Conservation (phyloP, 371 early-diverging fungal genomes). For the Sporodiniella umbellata region DNA sequence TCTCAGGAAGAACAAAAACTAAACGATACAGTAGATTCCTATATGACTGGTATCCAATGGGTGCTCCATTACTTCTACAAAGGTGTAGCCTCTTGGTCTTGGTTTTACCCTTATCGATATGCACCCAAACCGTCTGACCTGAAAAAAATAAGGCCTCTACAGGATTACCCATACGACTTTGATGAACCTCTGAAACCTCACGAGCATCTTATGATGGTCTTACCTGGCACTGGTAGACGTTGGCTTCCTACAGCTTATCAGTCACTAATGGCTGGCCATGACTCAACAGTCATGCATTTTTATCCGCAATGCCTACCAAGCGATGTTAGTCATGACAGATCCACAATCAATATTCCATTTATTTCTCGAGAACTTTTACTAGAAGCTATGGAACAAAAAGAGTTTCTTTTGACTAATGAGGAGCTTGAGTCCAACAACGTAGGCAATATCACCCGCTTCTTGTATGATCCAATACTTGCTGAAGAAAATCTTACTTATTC, state of each 20-base stretch:
- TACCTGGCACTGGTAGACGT: slow-evolving; percentile 83
- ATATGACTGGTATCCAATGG: slow-evolving; percentile 96
- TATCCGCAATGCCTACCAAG: slow-evolving; percentile 90
- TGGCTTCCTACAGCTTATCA: slow-evolving; percentile 81
- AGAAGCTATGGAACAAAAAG: slow-evolving; percentile 70
- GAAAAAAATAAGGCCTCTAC: slow-evolving; percentile 54
- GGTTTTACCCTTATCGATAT: slow-evolving; percentile 99
- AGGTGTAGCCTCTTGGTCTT: slow-evolving; percentile 96
- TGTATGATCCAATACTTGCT: slow-evolving; percentile 44
- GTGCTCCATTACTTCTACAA: slow-evolving; percentile 94
- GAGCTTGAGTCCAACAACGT: slow-evolving; percentile 64
- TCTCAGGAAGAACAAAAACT: slow-evolving; percentile 45
- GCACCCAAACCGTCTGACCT: slow-evolving; percentile 92
- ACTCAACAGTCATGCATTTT: slow-evolving; percentile 87
- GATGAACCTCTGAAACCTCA: slow-evolving; percentile 91
- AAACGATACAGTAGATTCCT: slow-evolving; percentile 69
- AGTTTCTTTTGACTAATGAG: slow-evolving; percentile 63
- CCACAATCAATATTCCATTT: slow-evolving; percentile 91
- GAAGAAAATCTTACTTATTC: too few species aligned
- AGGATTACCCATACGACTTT: slow-evolving; percentile 63
- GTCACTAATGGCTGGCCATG: slow-evolving; percentile 78
- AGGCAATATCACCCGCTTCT: slow-evolving; percentile 71
- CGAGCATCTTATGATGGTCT: slow-evolving; percentile 98
- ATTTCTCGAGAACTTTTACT: slow-evolving; percentile 86
- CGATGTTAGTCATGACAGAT: slow-evolving; percentile 99